Evolutionary conservation across 495 filamentous ascomycete genomes (phyloP).

Genomic region (Talaromyces borbonicus): DNA sequence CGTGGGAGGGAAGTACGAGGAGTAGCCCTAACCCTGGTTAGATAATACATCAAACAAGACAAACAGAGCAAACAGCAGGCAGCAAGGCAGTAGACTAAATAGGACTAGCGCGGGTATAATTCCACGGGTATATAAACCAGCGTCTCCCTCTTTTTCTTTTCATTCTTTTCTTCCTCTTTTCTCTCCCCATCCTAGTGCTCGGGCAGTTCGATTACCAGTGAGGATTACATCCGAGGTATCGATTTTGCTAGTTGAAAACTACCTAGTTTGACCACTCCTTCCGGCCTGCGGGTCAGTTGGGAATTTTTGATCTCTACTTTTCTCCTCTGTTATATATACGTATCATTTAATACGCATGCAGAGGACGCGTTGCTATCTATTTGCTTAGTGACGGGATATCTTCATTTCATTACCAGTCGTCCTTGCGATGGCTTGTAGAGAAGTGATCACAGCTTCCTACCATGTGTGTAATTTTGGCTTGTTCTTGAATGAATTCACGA

Average conservation of each 20-base stretch:
- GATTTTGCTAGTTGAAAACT: conserved; percentile 56
- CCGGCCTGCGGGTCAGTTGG: conserved; percentile 35
- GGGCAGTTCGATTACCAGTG: conserved; percentile 49
- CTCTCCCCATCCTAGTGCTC: conserved; percentile 42
- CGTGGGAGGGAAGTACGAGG: conserved; percentile 60
- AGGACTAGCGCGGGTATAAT: conserved; percentile 16
- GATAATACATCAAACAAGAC: not conserved
- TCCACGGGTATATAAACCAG: conserved; percentile 17
- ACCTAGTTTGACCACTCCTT: conserved; percentile 38
- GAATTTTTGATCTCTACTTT: conserved; percentile 38
- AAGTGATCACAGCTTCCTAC: conserved; percentile 19
- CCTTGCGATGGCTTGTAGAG: conserved; percentile 36
- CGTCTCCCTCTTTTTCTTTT: conserved; percentile 10
- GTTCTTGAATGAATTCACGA: not conserved
- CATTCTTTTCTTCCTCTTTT: conserved; percentile 29
- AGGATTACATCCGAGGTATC: conserved; percentile 48
- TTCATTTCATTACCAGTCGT: conserved; percentile 40
- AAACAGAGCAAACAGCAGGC: not conserved
- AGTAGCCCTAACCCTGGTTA: conserved; percentile 31
- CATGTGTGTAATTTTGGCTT: not conserved
- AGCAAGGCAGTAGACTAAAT: not conserved
- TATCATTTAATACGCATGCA: not conserved
- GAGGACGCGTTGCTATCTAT: not conserved
- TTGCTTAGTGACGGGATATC: conserved; percentile 2
- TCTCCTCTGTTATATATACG: conserved; percentile 9